These are phyloP conservation scores for Eremothecium coryli DNA, from an alignment of 1,139 yeast species.

Conservation along the genomic window DNA sequence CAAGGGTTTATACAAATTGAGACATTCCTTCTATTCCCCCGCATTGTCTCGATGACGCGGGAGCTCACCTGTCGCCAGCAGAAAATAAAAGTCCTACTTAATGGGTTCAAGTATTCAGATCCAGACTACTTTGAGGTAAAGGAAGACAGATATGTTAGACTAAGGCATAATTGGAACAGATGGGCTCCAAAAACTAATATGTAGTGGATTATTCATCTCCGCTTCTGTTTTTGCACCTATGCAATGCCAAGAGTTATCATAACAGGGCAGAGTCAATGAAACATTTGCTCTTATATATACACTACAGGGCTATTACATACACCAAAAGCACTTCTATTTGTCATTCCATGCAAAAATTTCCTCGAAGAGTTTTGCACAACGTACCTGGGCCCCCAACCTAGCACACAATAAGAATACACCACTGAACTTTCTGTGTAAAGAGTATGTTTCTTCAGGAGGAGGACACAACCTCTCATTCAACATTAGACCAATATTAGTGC, in stretches of 20 bases:
- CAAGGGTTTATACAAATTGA: constrained; percentile 6
- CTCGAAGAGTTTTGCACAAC: constrained; percentile 67
- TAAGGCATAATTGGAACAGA: constrained; percentile 5
- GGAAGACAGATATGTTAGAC: constrained; percentile 3
- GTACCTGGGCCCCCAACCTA: constrained; percentile 71
- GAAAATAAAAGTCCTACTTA: constrained; percentile 5
- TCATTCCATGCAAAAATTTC: constrained; percentile 39
- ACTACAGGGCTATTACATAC: background rate
- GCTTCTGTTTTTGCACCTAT: too few relatives aligned
- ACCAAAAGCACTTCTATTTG: background rate
- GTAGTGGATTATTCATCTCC: too few relatives aligned
- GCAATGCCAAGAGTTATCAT: too few relatives aligned
- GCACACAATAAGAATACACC: constrained; percentile 92
- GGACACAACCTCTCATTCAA: constrained; percentile 85
- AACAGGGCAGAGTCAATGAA: background rate
- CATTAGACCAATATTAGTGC: constrained; percentile 81
- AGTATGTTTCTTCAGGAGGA: constrained; percentile 97
- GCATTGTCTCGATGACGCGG: constrained; percentile 3
- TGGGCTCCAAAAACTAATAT: constrained; percentile 6
- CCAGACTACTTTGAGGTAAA: constrained; percentile 7
- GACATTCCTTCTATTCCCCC: constrained; percentile 5
- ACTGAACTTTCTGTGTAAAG: constrained; percentile 86
- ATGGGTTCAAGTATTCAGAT: constrained; percentile 6
- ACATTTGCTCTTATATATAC: constrained; percentile 1
- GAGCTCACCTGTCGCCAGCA: constrained; percentile 3